These are phyloP conservation scores for Kewa caespitosa DNA, from an alignment of 179 eudicot species.

Conservation along the genomic window DNA sequence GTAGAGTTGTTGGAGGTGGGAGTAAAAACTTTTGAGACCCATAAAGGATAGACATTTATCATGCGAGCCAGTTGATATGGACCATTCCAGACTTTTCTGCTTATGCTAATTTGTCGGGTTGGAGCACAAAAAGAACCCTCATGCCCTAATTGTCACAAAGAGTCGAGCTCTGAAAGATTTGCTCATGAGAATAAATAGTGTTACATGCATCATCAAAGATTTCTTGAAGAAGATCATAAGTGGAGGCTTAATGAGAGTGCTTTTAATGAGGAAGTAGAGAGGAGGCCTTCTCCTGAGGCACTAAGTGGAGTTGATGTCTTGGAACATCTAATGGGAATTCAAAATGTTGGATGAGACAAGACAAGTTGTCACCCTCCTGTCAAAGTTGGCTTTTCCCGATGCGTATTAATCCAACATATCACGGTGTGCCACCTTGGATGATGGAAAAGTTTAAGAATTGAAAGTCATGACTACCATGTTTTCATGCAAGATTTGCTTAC, in stretches of 20 bases:
- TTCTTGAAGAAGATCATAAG: background rate
- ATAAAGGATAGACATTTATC: background rate
- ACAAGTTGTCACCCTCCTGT: background rate
- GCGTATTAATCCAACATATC: slow-evolving; percentile 25
- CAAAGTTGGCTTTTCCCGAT: slow-evolving; percentile 21
- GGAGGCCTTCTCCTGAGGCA: background rate
- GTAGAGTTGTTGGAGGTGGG: background rate
- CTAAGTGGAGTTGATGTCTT: slow-evolving; percentile 18
- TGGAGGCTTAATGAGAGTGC: background rate
- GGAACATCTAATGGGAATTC: background rate
- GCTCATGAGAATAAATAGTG: slow-evolving; percentile 8
- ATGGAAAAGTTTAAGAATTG: slow-evolving; percentile 21
- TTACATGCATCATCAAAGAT: background rate
- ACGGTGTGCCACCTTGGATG: slow-evolving; percentile 6
- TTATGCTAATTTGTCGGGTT: slow-evolving; percentile 9
- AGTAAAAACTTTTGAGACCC: background rate
- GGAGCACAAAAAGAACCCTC: slow-evolving; percentile 22
- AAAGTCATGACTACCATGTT: slow-evolving; percentile 31
- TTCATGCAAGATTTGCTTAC: slow-evolving; percentile 26
- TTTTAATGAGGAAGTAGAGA: background rate
- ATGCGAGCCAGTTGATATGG: slow-evolving; percentile 1
- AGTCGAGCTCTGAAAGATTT: background rate
- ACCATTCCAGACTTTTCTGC: slow-evolving; percentile 13
- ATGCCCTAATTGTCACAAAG: slow-evolving; percentile 19
- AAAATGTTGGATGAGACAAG: background rate